Evolutionary conservation across 805 yeast genomes (phyloP).

Genomic region (Teunomyces stri): DNA sequence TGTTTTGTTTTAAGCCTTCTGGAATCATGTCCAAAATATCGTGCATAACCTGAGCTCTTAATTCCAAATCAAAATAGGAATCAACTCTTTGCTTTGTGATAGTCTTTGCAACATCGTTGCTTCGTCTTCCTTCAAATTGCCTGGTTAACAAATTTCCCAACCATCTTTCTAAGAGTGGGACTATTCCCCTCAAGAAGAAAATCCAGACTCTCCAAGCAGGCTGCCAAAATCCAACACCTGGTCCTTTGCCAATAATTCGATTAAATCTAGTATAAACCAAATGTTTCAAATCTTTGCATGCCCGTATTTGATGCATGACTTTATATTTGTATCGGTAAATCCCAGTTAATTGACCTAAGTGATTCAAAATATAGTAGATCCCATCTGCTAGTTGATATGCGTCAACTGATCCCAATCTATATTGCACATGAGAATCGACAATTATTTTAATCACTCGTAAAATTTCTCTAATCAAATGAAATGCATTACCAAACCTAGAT

Average conservation of each 20-base stretch:
- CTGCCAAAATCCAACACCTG: slow-evolving; percentile 99
- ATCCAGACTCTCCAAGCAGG: slow-evolving; percentile 99
- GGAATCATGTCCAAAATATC: slow-evolving; percentile 98
- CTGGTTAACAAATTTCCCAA: slow-evolving; percentile 85
- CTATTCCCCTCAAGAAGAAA: slow-evolving; percentile 83
- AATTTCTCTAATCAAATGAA: slow-evolving; percentile 89
- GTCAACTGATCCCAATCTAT: slow-evolving; percentile 84
- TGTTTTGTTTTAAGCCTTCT: slow-evolving; percentile 83
- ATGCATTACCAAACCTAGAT: slow-evolving; percentile 94
- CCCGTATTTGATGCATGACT: slow-evolving; percentile 97
- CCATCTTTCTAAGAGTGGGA: slow-evolving; percentile 94
- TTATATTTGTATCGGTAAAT: slow-evolving; percentile 94
- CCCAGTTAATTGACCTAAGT: slow-evolving; percentile 94
- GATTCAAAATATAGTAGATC: slow-evolving; percentile 82
- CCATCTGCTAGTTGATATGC: slow-evolving; percentile 96
- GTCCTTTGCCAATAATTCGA: slow-evolving; percentile 88
- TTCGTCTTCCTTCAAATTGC: slow-evolving; percentile 93
- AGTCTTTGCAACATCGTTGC: slow-evolving; percentile 89
- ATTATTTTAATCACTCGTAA: slow-evolving; percentile 77
- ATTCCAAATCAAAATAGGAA: slow-evolving; percentile 89
- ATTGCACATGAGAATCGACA: slow-evolving; percentile 93
- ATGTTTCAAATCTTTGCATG: slow-evolving; percentile 93
- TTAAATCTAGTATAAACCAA: slow-evolving; percentile 85
- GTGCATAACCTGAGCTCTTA: slow-evolving; percentile 91
- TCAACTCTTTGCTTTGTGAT: slow-evolving; percentile 95